Base-by-base conservation (phyloP, 768 basidiomycete species). In the Rhizopogon vesiculosus region DNA sequence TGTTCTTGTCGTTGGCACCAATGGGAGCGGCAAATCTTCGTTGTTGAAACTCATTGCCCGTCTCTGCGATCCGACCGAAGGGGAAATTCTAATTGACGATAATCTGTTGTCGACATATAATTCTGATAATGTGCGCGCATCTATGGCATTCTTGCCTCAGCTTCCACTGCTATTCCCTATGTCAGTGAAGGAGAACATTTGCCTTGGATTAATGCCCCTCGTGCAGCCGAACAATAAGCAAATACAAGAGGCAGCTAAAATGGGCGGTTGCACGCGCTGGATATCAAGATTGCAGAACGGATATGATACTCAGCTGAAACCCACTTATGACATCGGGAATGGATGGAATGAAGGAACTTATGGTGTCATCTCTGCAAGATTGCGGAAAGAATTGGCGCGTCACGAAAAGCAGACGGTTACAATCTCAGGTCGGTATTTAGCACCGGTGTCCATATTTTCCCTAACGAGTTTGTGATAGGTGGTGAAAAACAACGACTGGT, bases 401-500 rank as follows among this genome's bases (percentile, higher is more conserved):
- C 63, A 50, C 29, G 42, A 63, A n/a, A 62, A 58, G 62, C 65
- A 54, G 60, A 43, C 59, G 18, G 51, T 63, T 61, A 40, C 71
- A 54, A 52, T 63, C 10, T 69, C 61, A 55, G 61, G 63, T 61
- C 58, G 1, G 29, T 39, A 42, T 46, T 56, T 31, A 0, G 33
- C 56, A 3, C 49, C 54, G n/a, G 55, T 59, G 19, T 50, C 18
- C 18, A 10, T 35, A 42, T 56, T 16, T 45, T 61, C 10, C 18
- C 38, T 61, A 55, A 43, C 49, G 42, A 12, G 19, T 44, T 5
- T 35, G 13, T 16, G 15, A 25, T 35, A 49, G 77, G 71, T 18
- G 80, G 78, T 2, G 80, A 83, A 61, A 74, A 64, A 44, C 82
- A 82, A 62, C 71, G 78, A 1, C 58, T 83, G 8, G 69, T 77